Evolutionary conservation across 2,329 filamentous ascomycete genomes (phyloP).

Genomic region (Bipolaris gigantea): DNA sequence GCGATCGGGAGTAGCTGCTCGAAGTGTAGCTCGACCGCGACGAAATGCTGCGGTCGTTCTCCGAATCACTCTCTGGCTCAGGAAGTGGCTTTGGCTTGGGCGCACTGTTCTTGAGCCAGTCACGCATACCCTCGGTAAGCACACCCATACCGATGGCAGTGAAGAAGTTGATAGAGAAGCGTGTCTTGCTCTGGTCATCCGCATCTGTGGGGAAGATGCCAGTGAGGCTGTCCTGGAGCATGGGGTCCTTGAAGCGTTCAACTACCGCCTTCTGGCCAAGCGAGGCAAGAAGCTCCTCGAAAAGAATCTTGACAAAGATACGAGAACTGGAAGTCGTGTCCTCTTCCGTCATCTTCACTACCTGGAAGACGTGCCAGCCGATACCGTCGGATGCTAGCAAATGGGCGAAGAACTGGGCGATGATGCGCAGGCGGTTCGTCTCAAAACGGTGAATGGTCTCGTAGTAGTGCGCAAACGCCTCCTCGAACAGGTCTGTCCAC

Average conservation of each 20-base stretch:
- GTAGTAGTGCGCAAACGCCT: conserved; percentile 89
- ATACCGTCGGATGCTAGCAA: conserved; percentile 85
- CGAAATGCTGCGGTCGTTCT: conserved; percentile 39
- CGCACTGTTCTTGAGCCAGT: conserved; percentile 77
- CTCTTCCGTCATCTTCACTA: conserved; percentile 90
- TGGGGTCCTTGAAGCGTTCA: conserved; percentile 72
- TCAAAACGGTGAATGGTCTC: conserved; percentile 97
- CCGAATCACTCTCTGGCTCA: conserved; percentile 39
- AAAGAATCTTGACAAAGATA: conserved; percentile 98
- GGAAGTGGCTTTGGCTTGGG: conserved; percentile 73
- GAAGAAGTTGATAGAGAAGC: conserved; percentile 99
- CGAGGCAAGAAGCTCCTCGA: conserved; percentile 87
- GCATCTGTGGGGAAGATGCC: conserved; percentile 88
- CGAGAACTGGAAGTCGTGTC: conserved; percentile 95
- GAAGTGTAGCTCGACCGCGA: conserved; percentile 40
- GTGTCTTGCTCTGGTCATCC: conserved; percentile 78
- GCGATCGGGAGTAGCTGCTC: conserved; percentile 32
- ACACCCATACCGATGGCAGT: conserved; percentile 96
- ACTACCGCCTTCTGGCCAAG: conserved; percentile 81
- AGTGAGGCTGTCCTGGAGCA: conserved; percentile 74
- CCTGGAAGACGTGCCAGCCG: conserved; percentile 85
- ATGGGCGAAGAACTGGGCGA: conserved; percentile 92
- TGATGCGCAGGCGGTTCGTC: conserved; percentile 91
- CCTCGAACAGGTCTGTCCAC: conserved; percentile 91
- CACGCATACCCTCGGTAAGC: conserved; percentile 93